Evolutionary conservation across 2,329 filamentous ascomycete species (phyloP), one percentile per base, ranked within the genome.

Genomic region (Fusarium buharicum): DNA sequence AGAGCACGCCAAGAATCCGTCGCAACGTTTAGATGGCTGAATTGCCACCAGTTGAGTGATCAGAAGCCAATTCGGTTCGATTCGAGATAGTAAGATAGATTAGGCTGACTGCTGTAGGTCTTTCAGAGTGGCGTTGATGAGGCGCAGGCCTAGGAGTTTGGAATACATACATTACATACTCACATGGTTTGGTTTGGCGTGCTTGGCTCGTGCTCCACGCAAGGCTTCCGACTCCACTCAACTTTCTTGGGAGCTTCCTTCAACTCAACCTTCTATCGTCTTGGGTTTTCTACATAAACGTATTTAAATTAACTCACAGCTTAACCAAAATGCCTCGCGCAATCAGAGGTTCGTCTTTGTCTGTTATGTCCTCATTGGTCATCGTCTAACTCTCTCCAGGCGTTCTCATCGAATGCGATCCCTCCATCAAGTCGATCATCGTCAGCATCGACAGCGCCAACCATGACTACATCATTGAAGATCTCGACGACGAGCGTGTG

Each of bases 381-480:
- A 4, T 13, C 16, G 20, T 22, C 33, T 39, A 34, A 27, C 54
- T 49, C n/a, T 55, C 49, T 16, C 36, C 17, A 86, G 90, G 90
- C 61, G 88, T 91, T 24, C 83, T 94, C 64, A 87, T 94, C 76
- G 86, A 92, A 76, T 92, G 90, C 77, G 91, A 94, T 73, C 89
- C 91, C n/a, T 91, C 90, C 39, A 93, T 94, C 82, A 93, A 93
- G 77, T 90, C 91, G 62, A 92, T 93, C 79, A 89, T 94, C 71
- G 81, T 91, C 68, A 90, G 88, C 70, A 90, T 94, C 67, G 89
- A 94, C 76, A 84, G 81, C 69, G 81, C 85, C 54, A 82, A 84
- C 66, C 87, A 93, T 75, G 86, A 89, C 64, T 91, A 87, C 74
- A 90, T 94, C 71, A 90, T 93, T 61, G 90, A 93, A 69, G 90